Evolutionary conservation across 495 filamentous ascomycete species (phyloP).

Genomic region (Aspergillus carlsbadensis): DNA sequence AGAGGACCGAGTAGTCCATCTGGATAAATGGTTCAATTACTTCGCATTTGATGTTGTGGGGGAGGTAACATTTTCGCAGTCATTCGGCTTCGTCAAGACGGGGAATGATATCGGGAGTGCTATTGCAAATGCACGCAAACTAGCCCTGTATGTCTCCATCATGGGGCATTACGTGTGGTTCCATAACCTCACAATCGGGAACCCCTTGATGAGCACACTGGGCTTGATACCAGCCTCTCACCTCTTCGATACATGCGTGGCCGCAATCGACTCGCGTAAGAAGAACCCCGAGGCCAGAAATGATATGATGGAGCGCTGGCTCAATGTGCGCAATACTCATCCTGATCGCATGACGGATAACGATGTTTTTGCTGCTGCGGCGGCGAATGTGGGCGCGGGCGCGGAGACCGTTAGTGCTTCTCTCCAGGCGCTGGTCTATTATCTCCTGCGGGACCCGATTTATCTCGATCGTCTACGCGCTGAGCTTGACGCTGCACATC

Average conservation of each 20-base stretch:
- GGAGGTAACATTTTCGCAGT: conserved; percentile 38
- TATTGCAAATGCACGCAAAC: conserved; percentile 34
- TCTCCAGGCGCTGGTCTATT: conserved; percentile 41
- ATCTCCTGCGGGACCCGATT: conserved; percentile 29
- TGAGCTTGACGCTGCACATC: conserved; percentile 39
- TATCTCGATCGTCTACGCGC: conserved; percentile 25
- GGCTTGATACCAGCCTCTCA: conserved; percentile 40
- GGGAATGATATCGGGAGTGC: conserved; percentile 43
- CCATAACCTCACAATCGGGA: conserved; percentile 37
- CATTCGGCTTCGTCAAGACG: conserved; percentile 40
- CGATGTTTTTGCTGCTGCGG: conserved; percentile 39
- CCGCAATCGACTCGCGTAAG: conserved; percentile 38
- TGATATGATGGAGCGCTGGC: conserved; percentile 49
- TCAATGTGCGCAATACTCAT: conserved; percentile 32
- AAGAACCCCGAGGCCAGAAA: conserved; percentile 31
- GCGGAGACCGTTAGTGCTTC: conserved; percentile 43
- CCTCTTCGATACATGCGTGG: conserved; percentile 39
- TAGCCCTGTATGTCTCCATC: conserved; percentile 34
- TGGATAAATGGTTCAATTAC: conserved; percentile 48
- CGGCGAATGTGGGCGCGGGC: conserved; percentile 42
- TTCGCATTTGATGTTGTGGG: conserved; percentile 49
- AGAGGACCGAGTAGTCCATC: conserved; percentile 32
- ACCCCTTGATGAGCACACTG: conserved; percentile 41
- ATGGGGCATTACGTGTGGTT: conserved; percentile 41
- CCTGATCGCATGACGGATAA: conserved; percentile 40